Conservation (phyloP, 1,284 basidiomycete genomes). For the Rhodotorula glutinis region DNA sequence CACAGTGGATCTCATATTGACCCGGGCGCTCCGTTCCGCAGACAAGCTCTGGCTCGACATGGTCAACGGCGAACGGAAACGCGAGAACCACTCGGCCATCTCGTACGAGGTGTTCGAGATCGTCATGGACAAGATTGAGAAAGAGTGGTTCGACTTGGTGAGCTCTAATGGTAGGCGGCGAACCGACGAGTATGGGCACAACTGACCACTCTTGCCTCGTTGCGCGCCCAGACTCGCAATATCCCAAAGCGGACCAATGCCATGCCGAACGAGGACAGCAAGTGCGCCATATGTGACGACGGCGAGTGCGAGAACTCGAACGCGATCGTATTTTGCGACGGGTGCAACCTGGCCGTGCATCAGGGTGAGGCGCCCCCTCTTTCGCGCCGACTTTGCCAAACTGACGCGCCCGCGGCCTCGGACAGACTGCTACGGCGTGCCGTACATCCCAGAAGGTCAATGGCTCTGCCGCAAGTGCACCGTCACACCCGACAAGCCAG, state of each 20-base stretch:
- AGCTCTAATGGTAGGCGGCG: constrained; percentile 41
- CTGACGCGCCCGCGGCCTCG: neutral
- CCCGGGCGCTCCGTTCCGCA: constrained; percentile 44
- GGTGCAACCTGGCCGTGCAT: constrained; percentile 97
- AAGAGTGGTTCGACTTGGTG: constrained; percentile 97
- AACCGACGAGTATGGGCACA: neutral
- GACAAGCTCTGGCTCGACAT: constrained; percentile 94
- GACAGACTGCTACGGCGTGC: constrained; percentile 95
- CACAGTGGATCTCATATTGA: neutral
- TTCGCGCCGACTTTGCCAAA: no score
- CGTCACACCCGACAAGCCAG: constrained; percentile 92
- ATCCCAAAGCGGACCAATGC: constrained; percentile 78
- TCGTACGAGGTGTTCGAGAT: constrained; percentile 90
- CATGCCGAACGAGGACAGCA: constrained; percentile 85
- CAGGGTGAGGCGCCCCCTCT: constrained; percentile 64
- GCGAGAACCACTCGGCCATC: constrained; percentile 69
- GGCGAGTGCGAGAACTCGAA: constrained; percentile 98
- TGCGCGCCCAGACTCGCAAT: constrained; percentile 75
- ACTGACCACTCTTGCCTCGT: neutral
- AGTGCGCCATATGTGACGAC: constrained; percentile 96
- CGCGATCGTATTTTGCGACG: constrained; percentile 99
- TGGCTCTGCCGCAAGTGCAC: constrained; percentile 99
- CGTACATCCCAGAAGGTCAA: constrained; percentile 98
- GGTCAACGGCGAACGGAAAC: constrained; percentile 77
- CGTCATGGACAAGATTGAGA: constrained; percentile 94